Evolutionary conservation across 73 alveolate genomes (phyloP), one percentile per base, ranked within the genome.

Genomic region (Breviolum minutum): DNA sequence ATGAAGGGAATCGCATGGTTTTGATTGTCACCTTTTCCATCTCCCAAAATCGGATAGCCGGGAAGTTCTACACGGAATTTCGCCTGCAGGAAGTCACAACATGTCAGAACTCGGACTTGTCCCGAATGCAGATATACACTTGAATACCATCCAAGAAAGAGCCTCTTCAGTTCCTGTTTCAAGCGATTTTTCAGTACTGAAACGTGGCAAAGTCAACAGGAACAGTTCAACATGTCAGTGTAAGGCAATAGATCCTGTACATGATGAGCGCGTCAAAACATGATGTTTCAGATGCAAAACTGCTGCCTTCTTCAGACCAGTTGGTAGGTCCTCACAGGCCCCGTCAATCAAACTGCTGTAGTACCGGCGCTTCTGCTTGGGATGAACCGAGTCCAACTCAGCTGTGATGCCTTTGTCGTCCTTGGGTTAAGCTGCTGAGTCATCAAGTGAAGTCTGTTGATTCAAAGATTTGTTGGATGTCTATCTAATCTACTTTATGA

Each of bases 321-420:
- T 74, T 30, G 98, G 98, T 63, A 92, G 74, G 54, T 92, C 98
- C 27, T 92, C 98, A 29, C 98, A 92, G 27, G 91, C 90, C 68
- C 91, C 98, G 17, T 92, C 98, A 22, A 92, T 92, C 90, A 92
- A 80, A 40, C 98, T 92, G 83, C 91, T 74, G 91, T 92, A 92
- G 98, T 92, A 92, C 69, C 98, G 98, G 20, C 98, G 98, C 91
- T 92, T 92, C 90, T 92, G 98, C 87, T 92, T 92, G 20, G 98
- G 98, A 27, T 92, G 98, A 26, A 92, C 98, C 66, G 76, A 84
- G 90, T 92, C 98, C 63, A 81, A 92, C 98, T 92, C 98, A 6
- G 91, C 98, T 19, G 98, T 92, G 90, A 92, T 92, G n/a, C 98
- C 98, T 81, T 92, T 92, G 98, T 92, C 98, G 7, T 92, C 98